Conservation (phyloP, 352 stramenopile genomes). For the Globisporangium spinosum region DNA sequence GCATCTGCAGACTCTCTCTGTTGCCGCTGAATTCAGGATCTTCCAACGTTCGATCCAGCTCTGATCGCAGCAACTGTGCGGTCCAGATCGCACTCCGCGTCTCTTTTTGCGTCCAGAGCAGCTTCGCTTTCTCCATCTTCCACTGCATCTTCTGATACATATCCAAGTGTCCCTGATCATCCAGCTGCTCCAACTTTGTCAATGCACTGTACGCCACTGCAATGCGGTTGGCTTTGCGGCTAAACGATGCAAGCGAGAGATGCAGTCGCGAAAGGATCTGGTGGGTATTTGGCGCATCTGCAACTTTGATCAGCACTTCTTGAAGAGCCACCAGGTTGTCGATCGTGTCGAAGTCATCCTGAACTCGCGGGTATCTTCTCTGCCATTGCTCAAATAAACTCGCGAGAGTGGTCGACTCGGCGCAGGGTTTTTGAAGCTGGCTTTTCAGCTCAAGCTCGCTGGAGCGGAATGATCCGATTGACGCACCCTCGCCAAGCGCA, state of each 20-base stretch:
- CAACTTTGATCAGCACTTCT: slow-evolving; percentile 51
- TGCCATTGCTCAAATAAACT: slow-evolving; percentile 45
- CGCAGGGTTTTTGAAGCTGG: not conserved
- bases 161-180: slow-evolving; percentile 28
- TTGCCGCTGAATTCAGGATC: slow-evolving; percentile 15
- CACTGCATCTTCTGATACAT: slow-evolving; percentile 50
- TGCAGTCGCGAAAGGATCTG: slow-evolving; percentile 46
- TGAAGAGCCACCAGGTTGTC: slow-evolving; percentile 61
- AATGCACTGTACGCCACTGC: slow-evolving; percentile 68
- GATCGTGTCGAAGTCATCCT: slow-evolving; percentile 50
- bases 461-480: not conserved
- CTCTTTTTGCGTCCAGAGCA: slow-evolving; percentile 77
- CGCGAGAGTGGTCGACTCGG: slow-evolving; percentile 11
- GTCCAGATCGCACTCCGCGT: slow-evolving; percentile 69
- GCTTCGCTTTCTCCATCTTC: slow-evolving; percentile 74
- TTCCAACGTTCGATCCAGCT: slow-evolving; percentile 33
- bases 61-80: slow-evolving; percentile 48
- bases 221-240: slow-evolving; percentile 59
- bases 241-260: slow-evolving; percentile 46
- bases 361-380: slow-evolving; percentile 33
- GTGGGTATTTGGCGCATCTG: slow-evolving; percentile 20
- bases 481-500: slow-evolving; percentile 11
- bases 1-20: slow-evolving; percentile 34
- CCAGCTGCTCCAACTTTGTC: slow-evolving; percentile 55
- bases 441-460: not conserved